phyloP scores from a whole-genome alignment of 2,329 filamentous ascomycete genomes.

The Fusarium lateritium region DNA sequence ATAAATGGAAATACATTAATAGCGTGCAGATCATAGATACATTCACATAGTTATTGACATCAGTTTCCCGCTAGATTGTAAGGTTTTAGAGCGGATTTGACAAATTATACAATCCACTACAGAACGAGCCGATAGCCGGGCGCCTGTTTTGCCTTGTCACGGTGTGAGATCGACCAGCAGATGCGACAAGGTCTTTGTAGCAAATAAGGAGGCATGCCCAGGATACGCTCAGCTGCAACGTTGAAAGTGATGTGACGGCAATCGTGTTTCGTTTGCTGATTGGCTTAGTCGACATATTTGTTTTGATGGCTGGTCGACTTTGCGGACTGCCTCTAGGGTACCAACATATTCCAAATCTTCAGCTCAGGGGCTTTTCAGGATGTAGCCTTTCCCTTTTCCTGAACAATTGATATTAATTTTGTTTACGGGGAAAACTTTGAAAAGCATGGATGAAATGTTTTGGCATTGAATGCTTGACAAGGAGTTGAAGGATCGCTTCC shows the following conservation, averaged over 20 bases:
- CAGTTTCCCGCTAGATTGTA: no score
- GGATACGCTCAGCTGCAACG: constrained; percentile 35
- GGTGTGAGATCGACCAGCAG: constrained; percentile 30
- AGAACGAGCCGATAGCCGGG: constrained; percentile 23
- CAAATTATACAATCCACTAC: not conserved
- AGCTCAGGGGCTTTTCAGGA: constrained; percentile 9
- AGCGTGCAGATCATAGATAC: no score
- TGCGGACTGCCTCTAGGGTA: not conserved
- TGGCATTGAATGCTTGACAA: not conserved
- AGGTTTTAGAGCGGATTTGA: not conserved
- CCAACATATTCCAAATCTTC: constrained; percentile 3
- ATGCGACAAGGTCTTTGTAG: constrained; percentile 29
- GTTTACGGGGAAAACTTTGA: not conserved
- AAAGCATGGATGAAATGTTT: not conserved
- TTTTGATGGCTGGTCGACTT: constrained; percentile 15
- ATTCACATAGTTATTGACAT: no score
- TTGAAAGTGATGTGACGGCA: constrained; percentile 29
- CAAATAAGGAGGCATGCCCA: constrained; percentile 34
- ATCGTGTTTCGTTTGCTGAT: constrained; percentile 23
- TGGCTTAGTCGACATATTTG: constrained; percentile 4
- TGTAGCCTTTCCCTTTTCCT: not conserved
- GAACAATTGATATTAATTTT: not conserved
- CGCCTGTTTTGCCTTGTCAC: constrained; percentile 31
- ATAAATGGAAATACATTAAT: no score
- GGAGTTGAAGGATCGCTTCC: constrained; percentile 36